Evolutionary conservation across 192 early-diverging fungal genomes (phyloP).

Genomic region (Tieghemiomyces parasiticus): DNA sequence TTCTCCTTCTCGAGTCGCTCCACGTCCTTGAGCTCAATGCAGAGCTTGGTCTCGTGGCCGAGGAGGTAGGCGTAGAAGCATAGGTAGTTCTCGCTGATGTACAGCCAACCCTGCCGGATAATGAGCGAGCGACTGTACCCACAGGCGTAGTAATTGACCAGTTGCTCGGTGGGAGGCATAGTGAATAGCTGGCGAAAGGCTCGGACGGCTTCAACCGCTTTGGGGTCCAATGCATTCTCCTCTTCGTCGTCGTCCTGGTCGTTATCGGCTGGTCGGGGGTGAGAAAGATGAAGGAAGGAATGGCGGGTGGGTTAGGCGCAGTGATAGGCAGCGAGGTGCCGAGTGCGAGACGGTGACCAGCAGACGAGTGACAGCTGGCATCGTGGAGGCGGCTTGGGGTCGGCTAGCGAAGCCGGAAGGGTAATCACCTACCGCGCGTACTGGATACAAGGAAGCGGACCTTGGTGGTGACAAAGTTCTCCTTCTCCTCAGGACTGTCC

Average conservation of each 20-base stretch:
- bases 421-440: conserved; percentile 37
- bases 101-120: conserved; percentile 94
- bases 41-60: conserved; percentile 80
- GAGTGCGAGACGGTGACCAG: too few relatives aligned
- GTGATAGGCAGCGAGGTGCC: too few relatives aligned
- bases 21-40: conserved; percentile 85
- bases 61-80: conserved; percentile 94
- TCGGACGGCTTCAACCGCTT: conserved; percentile 72
- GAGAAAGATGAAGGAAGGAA: too few relatives aligned
- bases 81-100: conserved; percentile 81
- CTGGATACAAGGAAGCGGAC: conserved; percentile 74
- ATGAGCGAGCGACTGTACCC: conserved; percentile 63
- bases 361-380: too few relatives aligned
- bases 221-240: conserved; percentile 64
- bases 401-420: too few relatives aligned
- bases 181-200: conserved; percentile 82
- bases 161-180: conserved; percentile 58
- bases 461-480: conserved; percentile 80
- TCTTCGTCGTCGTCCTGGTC: conserved; percentile 25
- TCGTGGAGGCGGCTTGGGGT: too few relatives aligned
- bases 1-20: conserved; percentile 75
- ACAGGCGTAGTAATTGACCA: conserved; percentile 94
- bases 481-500: conserved; percentile 63
- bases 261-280: too few relatives aligned
- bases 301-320: too few relatives aligned